Evolutionary conservation across 169 alveolate genomes (phyloP), one percentile per base, ranked within the genome.

Genomic region (Eimeria zaria): DNA sequence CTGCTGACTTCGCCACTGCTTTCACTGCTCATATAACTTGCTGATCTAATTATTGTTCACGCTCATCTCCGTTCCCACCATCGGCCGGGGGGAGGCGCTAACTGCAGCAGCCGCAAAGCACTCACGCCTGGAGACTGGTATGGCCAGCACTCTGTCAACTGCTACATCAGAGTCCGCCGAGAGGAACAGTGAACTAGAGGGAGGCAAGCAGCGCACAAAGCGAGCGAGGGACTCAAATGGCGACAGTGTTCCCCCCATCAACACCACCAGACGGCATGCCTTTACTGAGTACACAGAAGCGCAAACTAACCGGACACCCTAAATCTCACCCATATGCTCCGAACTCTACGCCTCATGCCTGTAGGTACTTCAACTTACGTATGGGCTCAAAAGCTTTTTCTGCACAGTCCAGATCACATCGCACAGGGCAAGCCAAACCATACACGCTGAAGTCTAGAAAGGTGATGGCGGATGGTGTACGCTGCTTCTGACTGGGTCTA

Each of bases 171-270:
- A 36, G 53, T 55, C 73, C 91, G 91, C 91, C 48, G 91, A 83
- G 36, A 83, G 64, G 74, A 83, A 83, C 53, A 83, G 41, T 36
- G 18, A 53, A 48, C 64, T 51, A 36, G 91, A 30, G 30, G 91
- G 91, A n/a, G 91, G 53, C 30, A 83, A 53, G 53, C 91, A 53
- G 36, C 91, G 91, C 73, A 55, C 73, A 36, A 83, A 83, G 11
- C 91, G 91, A 20, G 73, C n/a, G 2, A 83, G 74, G 14, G 91
- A 83, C 71, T 51, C 91, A 83, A 83, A 83, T 30, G 91, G 91
- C 27, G 91, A 83, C 18, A 83, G 44, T 0, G 91, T 83, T n/a
- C 91, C 91, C 36, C 91, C 91, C 91, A 83, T 83, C 51, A 83
- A 39, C 48, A 83, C 91, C 74, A 83, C 91, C 51, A 83, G 73